These are phyloP conservation scores for Solanum gandarillasii DNA, from an alignment of 257 asterid species.

Conservation along the genomic window DNA sequence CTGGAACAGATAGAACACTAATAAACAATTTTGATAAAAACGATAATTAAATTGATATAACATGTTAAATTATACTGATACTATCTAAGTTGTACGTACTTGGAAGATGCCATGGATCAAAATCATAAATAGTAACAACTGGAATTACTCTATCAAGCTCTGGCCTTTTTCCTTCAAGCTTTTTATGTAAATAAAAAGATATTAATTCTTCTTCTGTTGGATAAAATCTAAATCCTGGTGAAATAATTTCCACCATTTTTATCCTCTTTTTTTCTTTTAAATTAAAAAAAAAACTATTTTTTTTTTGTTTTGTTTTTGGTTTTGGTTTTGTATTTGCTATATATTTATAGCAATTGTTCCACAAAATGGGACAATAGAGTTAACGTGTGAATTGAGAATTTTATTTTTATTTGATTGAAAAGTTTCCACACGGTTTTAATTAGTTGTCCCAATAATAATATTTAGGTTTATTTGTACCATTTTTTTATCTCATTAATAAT, in stretches of 20 bases:
- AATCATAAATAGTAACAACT: slow-evolving; percentile 34
- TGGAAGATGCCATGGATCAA: slow-evolving; percentile 71
- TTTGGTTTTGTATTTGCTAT: not conserved
- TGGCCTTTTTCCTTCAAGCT: slow-evolving; percentile 24
- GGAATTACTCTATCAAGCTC: slow-evolving; percentile 47
- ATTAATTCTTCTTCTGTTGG: slow-evolving; percentile 81
- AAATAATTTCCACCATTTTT: slow-evolving; percentile 27
- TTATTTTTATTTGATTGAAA: not conserved
- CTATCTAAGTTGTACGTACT: slow-evolving; percentile 15
- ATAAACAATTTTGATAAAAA: not conserved
- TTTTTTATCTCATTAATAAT: not conserved
- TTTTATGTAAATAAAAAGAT: slow-evolving; percentile 50
- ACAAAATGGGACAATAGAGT: not conserved
- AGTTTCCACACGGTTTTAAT: slow-evolving; percentile 6
- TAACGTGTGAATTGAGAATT: slow-evolving; percentile 46
- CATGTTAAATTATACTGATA: not conserved
- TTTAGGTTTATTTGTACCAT: not conserved
- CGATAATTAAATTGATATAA: not conserved
- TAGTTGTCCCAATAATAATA: not conserved
- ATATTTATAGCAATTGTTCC: not conserved
- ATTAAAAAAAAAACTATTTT: not conserved
- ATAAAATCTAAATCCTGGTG: slow-evolving; percentile 60
- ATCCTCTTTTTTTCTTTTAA: not conserved
- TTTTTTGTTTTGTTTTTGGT: not conserved
- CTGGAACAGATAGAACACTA: not conserved